Conservation (phyloP, 2,329 filamentous ascomycete species). For the Sphaerulina populicola region DNA sequence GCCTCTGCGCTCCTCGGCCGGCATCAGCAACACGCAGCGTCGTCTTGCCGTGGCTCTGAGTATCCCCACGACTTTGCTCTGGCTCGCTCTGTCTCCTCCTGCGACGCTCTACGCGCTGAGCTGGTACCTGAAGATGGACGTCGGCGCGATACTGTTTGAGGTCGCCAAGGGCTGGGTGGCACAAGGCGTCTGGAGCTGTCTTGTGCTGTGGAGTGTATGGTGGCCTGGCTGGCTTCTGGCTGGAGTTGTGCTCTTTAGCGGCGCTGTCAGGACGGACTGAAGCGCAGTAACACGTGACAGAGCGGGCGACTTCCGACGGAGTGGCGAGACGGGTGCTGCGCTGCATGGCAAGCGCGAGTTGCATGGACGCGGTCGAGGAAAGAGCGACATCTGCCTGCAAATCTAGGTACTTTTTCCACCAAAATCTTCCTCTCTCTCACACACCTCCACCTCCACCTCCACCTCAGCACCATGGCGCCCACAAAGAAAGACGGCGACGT, state of each 20-base stretch:
- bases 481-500: slow-evolving; percentile 24
- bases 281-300: not conserved
- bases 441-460: not conserved
- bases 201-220: slow-evolving; percentile 30
- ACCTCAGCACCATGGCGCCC: slow-evolving; percentile 25
- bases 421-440: not conserved
- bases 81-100: slow-evolving; percentile 20
- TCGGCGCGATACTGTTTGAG: slow-evolving; percentile 23
- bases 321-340: not conserved
- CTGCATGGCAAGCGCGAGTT: slow-evolving; percentile 1
- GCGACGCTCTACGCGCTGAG: slow-evolving; percentile 19
- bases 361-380: not conserved
- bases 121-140: slow-evolving; percentile 17
- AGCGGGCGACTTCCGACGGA: not conserved
- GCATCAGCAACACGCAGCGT: not conserved
- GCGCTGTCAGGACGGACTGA: slow-evolving; percentile 11
- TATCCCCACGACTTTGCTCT: slow-evolving; percentile 11
- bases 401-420: not conserved
- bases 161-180: slow-evolving; percentile 29
- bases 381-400: not conserved
- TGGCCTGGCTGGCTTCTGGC: slow-evolving; percentile 31
- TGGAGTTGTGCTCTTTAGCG: slow-evolving; percentile 21
- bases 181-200: slow-evolving; percentile 29
- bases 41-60: slow-evolving; percentile 10
- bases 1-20: slow-evolving; percentile 9